phyloP scores from a whole-genome alignment of 2,329 filamentous ascomycete species.

The Dactylellina drechsleri region DNA sequence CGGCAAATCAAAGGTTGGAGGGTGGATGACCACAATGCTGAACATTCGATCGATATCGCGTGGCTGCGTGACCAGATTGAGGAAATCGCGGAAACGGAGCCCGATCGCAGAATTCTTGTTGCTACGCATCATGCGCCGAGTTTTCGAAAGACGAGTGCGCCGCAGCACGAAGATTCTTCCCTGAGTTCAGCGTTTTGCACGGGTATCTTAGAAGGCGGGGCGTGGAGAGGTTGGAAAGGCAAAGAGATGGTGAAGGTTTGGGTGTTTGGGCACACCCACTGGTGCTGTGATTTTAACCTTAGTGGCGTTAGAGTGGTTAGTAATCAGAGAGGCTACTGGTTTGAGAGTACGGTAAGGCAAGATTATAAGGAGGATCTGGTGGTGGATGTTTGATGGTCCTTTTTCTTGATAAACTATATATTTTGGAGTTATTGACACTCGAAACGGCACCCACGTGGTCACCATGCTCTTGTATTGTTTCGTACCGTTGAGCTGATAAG shows the following conservation, averaged over 20 bases:
- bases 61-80: constrained; percentile 66
- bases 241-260: constrained; percentile 61
- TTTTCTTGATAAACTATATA: background rate
- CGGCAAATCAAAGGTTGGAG: constrained; percentile 68
- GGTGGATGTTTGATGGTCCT: constrained; percentile 24
- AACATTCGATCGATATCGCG: constrained; percentile 65
- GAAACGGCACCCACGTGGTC: too few relatives aligned
- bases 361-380: constrained; percentile 52
- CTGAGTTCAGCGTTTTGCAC: constrained; percentile 68
- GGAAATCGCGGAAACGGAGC: constrained; percentile 51
- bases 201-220: constrained; percentile 61
- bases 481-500: too few relatives aligned
- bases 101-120: constrained; percentile 63
- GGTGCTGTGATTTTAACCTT: constrained; percentile 61
- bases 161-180: constrained; percentile 65
- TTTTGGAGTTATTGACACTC: background rate
- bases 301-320: constrained; percentile 49
- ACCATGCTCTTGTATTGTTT: too few relatives aligned
- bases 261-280: constrained; percentile 67
- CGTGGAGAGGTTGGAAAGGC: constrained; percentile 59
- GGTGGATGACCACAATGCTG: constrained; percentile 65
- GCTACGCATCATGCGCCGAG: constrained; percentile 70
- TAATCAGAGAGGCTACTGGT: constrained; percentile 53
- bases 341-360: constrained; percentile 40
- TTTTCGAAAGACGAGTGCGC: constrained; percentile 65